Evolutionary conservation across 306 rosid genomes (phyloP).

Genomic region (Bauhinia variegata): DNA sequence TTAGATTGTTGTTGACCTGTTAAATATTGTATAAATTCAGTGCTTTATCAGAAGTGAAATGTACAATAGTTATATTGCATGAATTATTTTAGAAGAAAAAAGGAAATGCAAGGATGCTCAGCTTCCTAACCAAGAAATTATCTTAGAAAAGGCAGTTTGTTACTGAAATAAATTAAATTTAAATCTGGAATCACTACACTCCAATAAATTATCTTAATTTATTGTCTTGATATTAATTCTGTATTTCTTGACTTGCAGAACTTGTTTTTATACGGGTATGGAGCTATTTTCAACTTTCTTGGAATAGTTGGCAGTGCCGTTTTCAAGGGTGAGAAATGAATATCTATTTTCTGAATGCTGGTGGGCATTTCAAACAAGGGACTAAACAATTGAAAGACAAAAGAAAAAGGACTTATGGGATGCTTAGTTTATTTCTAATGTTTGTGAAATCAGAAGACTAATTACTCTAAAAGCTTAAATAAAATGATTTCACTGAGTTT

Average conservation of each 20-base stretch:
- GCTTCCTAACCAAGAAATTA: constrained; percentile 23
- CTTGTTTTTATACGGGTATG: constrained; percentile 92
- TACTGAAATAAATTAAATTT: constrained; percentile 22
- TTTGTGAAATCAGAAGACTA: background rate
- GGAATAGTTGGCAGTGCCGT: constrained; percentile 75
- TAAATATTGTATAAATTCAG: no score
- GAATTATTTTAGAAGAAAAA: background rate
- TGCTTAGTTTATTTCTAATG: background rate
- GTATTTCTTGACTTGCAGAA: no score
- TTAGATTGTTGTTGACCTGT: no score
- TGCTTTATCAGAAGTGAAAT: no score
- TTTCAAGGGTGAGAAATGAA: constrained; percentile 56
- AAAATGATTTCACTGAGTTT: background rate
- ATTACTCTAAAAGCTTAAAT: background rate
- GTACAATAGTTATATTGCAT: no score
- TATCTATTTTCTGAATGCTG: constrained; percentile 22
- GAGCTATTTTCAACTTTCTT: constrained; percentile 92
- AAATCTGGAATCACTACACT: constrained; percentile 21
- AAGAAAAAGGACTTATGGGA: background rate
- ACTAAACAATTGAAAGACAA: constrained; percentile 11
- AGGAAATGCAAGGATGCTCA: constrained; percentile 20
- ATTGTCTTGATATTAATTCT: constrained; percentile 23
- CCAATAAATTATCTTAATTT: no score
- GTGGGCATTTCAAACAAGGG: constrained; percentile 7
- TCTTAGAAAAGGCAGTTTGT: constrained; percentile 19